Percentiles rank a stretch among this genome's conserved stretches.
These are phyloP conservation scores for Xerocomus tenax DNA, from an alignment of 1,284 basidiomycete species.

Conservation along the genomic window DNA sequence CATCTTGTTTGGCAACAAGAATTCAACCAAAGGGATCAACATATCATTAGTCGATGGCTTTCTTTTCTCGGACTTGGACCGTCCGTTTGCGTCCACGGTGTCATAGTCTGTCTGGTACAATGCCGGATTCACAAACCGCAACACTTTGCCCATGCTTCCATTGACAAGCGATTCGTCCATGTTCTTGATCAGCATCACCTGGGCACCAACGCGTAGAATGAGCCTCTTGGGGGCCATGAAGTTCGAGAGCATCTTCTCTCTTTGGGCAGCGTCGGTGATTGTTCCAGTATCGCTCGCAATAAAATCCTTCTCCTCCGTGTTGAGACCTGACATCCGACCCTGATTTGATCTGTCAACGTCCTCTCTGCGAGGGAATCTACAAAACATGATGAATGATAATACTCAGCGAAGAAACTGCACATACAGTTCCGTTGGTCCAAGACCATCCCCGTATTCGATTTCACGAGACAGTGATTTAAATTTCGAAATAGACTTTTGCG, in stretches of 20 bases:
- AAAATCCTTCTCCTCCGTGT: conserved; percentile 40
- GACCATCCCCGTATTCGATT: conserved; percentile 58
- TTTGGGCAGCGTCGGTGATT: conserved; percentile 43
- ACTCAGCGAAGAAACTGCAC: conserved; percentile 15
- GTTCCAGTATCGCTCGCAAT: conserved; percentile 47
- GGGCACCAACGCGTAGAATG: conserved; percentile 44
- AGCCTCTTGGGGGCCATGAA: conserved; percentile 65
- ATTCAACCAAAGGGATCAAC: conserved; percentile 70
- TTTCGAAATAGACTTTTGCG: conserved; percentile 44
- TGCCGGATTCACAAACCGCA: conserved; percentile 41
- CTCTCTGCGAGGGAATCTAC: conserved; percentile 74
- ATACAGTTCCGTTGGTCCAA: conserved; percentile 75
- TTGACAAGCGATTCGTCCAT: conserved; percentile 65
- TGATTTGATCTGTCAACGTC: conserved; percentile 78
- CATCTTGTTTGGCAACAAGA: conserved; percentile 54
- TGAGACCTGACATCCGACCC: conserved; percentile 47
- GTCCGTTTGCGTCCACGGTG: conserved; percentile 30
- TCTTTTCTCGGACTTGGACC: conserved; percentile 22
- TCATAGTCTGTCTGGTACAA: conserved; percentile 25
- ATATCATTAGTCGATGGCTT: conserved; percentile 29
- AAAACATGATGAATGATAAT: conserved; percentile 13
- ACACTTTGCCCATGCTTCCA: conserved; percentile 59
- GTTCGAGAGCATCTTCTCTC: conserved; percentile 60
- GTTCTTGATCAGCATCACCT: conserved; percentile 66
- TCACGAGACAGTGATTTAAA: conserved; percentile 58